Percentiles rank a stretch among this genome's conserved stretches.
phyloP scores from a whole-genome alignment of 345 rosid genomes.

The Euphorbia pulcherrima region DNA sequence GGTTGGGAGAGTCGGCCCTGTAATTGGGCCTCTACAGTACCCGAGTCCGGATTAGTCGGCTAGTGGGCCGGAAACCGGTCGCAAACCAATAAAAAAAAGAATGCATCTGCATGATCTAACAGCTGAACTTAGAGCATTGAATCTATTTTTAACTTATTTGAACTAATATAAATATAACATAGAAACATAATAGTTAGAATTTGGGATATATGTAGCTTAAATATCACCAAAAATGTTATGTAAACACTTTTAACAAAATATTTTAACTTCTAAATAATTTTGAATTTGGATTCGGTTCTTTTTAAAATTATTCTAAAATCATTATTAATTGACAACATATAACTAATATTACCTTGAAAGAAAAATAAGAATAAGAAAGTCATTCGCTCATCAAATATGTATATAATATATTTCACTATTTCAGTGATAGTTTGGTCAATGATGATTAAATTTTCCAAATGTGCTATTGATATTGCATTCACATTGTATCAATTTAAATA shows the following conservation, averaged over 20 bases:
- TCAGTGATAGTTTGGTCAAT: background rate
- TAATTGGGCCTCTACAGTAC: too few relatives aligned
- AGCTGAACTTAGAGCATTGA: background rate
- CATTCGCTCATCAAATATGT: too few relatives aligned
- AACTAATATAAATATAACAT: background rate
- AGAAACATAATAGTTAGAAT: background rate
- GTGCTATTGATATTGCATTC: too few relatives aligned
- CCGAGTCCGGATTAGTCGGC: too few relatives aligned
- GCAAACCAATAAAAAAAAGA: too few relatives aligned
- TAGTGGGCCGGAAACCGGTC: too few relatives aligned
- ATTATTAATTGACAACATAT: background rate
- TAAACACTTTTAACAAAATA: background rate
- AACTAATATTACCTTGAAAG: background rate
- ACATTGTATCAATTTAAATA: too few relatives aligned
- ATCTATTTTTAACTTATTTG: background rate
- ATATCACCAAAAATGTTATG: background rate
- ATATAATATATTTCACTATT: too few relatives aligned
- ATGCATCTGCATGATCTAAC: background rate
- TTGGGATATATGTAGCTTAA: background rate
- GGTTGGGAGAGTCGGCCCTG: too few relatives aligned
- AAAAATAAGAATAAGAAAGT: too few relatives aligned
- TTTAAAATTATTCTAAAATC: background rate
- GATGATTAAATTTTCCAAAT: too few relatives aligned
- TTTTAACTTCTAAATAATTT: too few relatives aligned
- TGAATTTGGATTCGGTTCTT: background rate